Evolutionary conservation across 805 yeast species (phyloP), one percentile per base, ranked within the genome.

Genomic region (Nakazawaea holstii): DNA sequence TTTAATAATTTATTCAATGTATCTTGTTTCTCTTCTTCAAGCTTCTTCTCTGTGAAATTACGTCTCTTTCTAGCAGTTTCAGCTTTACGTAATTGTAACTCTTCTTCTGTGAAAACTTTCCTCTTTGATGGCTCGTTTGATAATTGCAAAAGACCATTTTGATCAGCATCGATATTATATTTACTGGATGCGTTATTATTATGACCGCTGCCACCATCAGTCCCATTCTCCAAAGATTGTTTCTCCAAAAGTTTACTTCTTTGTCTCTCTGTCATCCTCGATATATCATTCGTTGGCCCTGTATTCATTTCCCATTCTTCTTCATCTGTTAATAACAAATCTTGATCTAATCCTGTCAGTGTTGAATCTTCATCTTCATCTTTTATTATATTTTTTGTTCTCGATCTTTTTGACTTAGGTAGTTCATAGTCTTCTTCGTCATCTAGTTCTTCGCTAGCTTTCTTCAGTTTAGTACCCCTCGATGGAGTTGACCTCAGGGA

Each of bases 21-120:
- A 53, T 92, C 97, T 59, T 83, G 79, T 61, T 94, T 94, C 64
- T 94, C 98, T 62, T 88, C 97, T 59, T 91, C 97, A 36, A 88
- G 67, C 53, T 84, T 80, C 66, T 84, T 84, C 57, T 84, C 90
- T 55, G 84, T 82, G 57, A 89, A 76, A 60, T 92, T 91, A 62
- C 86, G 87, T 54, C 99, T 74, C 63, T 90, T 80, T 57, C 98
- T 76, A 0, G 97, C 92, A 57, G 80, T 82, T 61, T 92, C 99
- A 1, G 95, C 87, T 52, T 90, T 81, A 39, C 90, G 76, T 49
- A 88, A 64, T 41, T 86, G 87, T 35, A 82, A 75, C 65, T 91
- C 95, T 62, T 92, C 97, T 49, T 84, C 96, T 0, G 95, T 82
- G 46, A 87, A 74, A 32, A 74, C 73, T 51, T 76, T 77, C 60